Conservation (phyloP, 345 rosid species). For the Eucalyptus fibrosa region DNA sequence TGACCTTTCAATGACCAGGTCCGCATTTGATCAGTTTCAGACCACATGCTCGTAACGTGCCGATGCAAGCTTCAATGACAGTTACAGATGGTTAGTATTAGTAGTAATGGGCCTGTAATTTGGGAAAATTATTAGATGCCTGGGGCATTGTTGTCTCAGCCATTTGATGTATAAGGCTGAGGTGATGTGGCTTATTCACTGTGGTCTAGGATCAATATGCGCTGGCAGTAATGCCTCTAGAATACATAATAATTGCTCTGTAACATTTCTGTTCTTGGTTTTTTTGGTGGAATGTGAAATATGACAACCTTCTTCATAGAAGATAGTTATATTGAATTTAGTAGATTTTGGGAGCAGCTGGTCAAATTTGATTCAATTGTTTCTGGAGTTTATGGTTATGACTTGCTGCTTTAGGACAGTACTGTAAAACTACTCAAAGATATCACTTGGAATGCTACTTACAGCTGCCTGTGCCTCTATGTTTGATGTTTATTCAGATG, state of each 20-base stretch:
- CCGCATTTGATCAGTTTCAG: constrained; percentile 94
- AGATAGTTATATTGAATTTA: background rate
- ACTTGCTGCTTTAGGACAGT: background rate
- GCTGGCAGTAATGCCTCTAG: background rate
- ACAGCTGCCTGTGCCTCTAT: background rate
- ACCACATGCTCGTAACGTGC: constrained; percentile 77
- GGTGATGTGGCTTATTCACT: background rate
- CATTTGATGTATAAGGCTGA: background rate
- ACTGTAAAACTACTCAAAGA: background rate
- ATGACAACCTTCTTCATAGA: background rate
- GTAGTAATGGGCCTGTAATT: background rate
- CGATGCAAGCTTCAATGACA: constrained; percentile 96
- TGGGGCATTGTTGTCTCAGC: background rate
- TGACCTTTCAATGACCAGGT: constrained; percentile 33
- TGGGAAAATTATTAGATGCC: background rate
- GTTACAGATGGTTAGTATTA: constrained; percentile 81
- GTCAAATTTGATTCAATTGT: background rate
- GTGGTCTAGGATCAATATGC: background rate
- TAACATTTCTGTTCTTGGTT: background rate
- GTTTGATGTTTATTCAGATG: background rate
- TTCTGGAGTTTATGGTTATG: background rate
- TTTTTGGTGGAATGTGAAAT: background rate
- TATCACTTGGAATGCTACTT: background rate
- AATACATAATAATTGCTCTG: background rate
- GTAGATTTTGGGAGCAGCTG: background rate